These are phyloP conservation scores for Trypanosoma platydactyli DNA, from an alignment of 208 protist species.

Conservation along the genomic window DNA sequence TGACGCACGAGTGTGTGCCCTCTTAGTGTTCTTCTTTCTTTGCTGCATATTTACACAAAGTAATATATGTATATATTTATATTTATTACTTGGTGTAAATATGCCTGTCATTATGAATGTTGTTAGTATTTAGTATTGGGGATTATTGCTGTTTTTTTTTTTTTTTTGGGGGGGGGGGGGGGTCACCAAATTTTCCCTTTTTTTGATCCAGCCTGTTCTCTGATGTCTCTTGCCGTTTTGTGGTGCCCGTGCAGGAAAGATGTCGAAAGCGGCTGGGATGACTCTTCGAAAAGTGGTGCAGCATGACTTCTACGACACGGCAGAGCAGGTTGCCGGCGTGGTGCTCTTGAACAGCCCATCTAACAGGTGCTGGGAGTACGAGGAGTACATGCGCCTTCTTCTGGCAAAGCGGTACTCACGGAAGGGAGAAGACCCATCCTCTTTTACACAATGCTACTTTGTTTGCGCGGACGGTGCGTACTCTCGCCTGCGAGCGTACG, in stretches of 20 bases:
- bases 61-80: too few relatives aligned
- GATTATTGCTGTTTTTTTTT: slow-evolving; percentile 6
- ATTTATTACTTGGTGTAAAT: not conserved
- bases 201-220: not conserved
- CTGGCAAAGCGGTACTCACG: slow-evolving; percentile 25
- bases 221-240: too few relatives aligned
- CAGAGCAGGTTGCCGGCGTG: slow-evolving; percentile 44
- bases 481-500: slow-evolving; percentile 34
- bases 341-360: slow-evolving; percentile 71
- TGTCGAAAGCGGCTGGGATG: not conserved
- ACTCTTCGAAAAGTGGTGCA: slow-evolving; percentile 22
- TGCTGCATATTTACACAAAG: too few relatives aligned
- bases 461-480: slow-evolving; percentile 76
- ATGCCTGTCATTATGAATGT: too few relatives aligned
- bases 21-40: too few relatives aligned
- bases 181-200: slow-evolving; percentile 15
- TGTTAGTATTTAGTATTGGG: not conserved
- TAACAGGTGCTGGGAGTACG: slow-evolving; percentile 45
- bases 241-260: too few relatives aligned
- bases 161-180: slow-evolving; percentile 5
- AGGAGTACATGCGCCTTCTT: slow-evolving; percentile 53
- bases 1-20: too few relatives aligned
- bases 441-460: slow-evolving; percentile 42
- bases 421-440: not conserved
- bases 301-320: slow-evolving; percentile 29